Conservation (phyloP, 768 basidiomycete species). For the Tulasnella sp. region DNA sequence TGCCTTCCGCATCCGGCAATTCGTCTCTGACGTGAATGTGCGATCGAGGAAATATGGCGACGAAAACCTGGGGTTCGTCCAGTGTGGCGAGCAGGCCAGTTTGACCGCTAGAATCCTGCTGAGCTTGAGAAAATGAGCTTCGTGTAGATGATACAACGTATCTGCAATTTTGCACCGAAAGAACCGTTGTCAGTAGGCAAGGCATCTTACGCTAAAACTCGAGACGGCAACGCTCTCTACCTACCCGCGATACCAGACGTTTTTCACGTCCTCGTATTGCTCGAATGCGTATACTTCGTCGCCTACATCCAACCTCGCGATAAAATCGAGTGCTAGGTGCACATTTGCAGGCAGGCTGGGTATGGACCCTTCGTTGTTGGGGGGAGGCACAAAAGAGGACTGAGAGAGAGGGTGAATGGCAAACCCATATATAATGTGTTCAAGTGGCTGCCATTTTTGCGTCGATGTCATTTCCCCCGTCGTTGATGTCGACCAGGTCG, state of each 20-base stretch:
- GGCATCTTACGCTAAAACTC: neutral
- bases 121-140: conserved; percentile 66
- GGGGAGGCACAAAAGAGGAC: conserved; percentile 54
- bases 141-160: conserved; percentile 84
- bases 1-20: conserved; percentile 81
- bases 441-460: conserved; percentile 57
- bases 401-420: conserved; percentile 79
- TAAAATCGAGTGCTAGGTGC: conserved; percentile 32
- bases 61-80: conserved; percentile 57
- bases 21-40: conserved; percentile 85
- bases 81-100: conserved; percentile 6
- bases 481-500: conserved; percentile 18
- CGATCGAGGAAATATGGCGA: conserved; percentile 90
- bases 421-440: conserved; percentile 84
- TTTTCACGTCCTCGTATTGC: conserved; percentile 75
- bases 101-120: conserved; percentile 44
- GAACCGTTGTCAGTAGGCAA: neutral
- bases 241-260: conserved; percentile 92
- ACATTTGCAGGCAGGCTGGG: conserved; percentile 31
- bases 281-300: conserved; percentile 98
- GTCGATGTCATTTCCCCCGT: neutral
- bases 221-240: conserved; percentile 39
- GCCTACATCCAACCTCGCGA: conserved; percentile 82
- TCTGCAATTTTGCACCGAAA: conserved; percentile 41
- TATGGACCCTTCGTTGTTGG: conserved; percentile 43